Evolutionary conservation across 2,329 filamentous ascomycete genomes (phyloP), one percentile per base, ranked within the genome.

Genomic region (Fusarium camptoceras): DNA sequence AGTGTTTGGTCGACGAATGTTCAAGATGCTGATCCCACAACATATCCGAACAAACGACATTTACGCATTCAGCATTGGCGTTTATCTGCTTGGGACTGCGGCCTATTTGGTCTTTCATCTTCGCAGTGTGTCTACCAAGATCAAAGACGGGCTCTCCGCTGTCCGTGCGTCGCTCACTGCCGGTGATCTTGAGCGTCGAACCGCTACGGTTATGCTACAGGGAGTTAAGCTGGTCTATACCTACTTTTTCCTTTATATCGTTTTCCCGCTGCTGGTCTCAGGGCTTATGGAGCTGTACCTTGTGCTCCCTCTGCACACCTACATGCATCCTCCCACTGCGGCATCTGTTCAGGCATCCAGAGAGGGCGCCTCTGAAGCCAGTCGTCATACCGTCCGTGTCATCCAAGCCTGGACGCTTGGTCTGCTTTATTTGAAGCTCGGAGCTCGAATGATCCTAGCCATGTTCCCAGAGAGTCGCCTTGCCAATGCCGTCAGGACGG

Each of bases 321-420:
- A 94, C 76, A 85, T 92, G 78, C 85, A 88, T 68, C 72, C 79
- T 24, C 75, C 78, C 7, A 76, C 75, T 11, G 75, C 67, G 46
- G 78, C 64, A 42, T 78, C 59, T 49, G 76, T 66, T 39, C 76
- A 74, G 68, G 75, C 77, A 55, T 39, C 62, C 58, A 25, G 72
- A 73, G 60, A 74, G 47, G 68, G 74, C 24, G 70, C 59, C 6
- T 63, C 73, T 8, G 72, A 75, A 51, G 73, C 70, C 9, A 78
- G 78, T 16, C 77, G 78, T 6, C 93, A 97, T 76, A 92, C 91
- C 10, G 88, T 98, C 43, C 92, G 97, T 67, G 86, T 98, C 66
- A 91, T 98, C 43, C 95, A 98, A 77, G 91, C 94, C 61, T 99
- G 95, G 94, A 97, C 94, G 0, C 84, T 99, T 2, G 96, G 96